A percentile compares a stretch with the other conserved stretches of the same genome.
phyloP scores from a whole-genome alignment of 257 asterid genomes.

The Nicotiana tomentosiformis region DNA sequence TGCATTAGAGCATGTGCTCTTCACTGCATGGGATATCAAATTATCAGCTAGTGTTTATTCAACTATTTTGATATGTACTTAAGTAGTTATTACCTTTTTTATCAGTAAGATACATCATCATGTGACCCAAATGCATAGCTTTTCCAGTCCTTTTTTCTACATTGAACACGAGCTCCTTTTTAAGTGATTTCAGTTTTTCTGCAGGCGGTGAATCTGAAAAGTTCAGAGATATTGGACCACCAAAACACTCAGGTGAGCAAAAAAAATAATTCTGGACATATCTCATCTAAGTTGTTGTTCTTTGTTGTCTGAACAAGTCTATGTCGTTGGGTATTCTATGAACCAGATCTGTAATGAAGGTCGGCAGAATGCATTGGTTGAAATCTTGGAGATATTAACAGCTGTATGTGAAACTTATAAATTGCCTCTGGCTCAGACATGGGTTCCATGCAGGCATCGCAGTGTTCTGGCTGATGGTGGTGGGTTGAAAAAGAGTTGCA shows the following conservation, averaged over 20 bases:
- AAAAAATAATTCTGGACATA: neutral
- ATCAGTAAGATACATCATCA: neutral
- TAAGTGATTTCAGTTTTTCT: conserved; percentile 30
- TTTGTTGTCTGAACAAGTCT: conserved; percentile 11
- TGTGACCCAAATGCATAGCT: neutral
- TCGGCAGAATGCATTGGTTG: conserved; percentile 78
- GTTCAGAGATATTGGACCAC: conserved; percentile 81
- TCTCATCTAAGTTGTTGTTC: conserved; percentile 3
- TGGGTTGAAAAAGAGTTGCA: conserved; percentile 76
- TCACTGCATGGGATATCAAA: neutral
- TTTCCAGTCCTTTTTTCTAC: neutral
- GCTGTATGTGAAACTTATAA: conserved; percentile 83
- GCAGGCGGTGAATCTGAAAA: conserved; percentile 93
- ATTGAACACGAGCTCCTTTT: neutral
- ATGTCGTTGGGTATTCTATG: conserved; percentile 14
- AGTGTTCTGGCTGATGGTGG: conserved; percentile 78
- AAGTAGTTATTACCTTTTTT: neutral
- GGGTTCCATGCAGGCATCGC: conserved; percentile 93
- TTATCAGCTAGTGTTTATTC: neutral
- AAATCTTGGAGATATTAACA: conserved; percentile 71
- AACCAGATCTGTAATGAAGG: conserved; percentile 83
- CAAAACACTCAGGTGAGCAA: conserved; percentile 64
- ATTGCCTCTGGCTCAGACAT: conserved; percentile 88
- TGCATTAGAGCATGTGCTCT: neutral
- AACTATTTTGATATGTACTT: neutral